Conservation (phyloP, 2,329 filamentous ascomycete genomes). For the Immersiporthe knoxdaviesiana region DNA sequence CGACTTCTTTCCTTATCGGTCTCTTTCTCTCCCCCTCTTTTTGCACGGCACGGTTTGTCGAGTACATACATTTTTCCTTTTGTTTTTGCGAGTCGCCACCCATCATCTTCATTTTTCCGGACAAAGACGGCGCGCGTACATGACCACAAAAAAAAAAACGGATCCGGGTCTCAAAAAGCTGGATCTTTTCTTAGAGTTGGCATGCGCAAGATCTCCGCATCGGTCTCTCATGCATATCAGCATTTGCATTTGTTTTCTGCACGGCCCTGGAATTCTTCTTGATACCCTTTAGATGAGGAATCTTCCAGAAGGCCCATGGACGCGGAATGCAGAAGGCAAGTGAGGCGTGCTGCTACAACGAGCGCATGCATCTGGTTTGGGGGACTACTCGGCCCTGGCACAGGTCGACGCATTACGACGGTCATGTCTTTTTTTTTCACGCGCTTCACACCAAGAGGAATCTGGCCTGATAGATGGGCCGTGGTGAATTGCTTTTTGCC, state of each 20-base stretch:
- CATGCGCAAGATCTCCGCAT: slow-evolving; percentile 41
- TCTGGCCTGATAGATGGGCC: slow-evolving; percentile 44
- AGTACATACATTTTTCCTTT: slow-evolving; percentile 48
- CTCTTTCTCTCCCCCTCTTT: slow-evolving; percentile 31
- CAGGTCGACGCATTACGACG: slow-evolving; percentile 42
- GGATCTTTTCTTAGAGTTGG: slow-evolving; percentile 38
- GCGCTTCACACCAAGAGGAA: slow-evolving; percentile 42
- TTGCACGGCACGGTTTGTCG: slow-evolving; percentile 32
- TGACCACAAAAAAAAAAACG: slow-evolving; percentile 37
- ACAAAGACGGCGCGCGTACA: slow-evolving; percentile 44
- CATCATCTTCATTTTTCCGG: slow-evolving; percentile 36
- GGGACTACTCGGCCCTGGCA: slow-evolving; percentile 36
- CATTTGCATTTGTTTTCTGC: slow-evolving; percentile 43
- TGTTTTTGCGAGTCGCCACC: slow-evolving; percentile 39
- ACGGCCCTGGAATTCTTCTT: slow-evolving; percentile 41
- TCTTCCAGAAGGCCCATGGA: slow-evolving; percentile 36
- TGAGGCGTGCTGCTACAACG: slow-evolving; percentile 38
- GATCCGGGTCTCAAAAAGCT: slow-evolving; percentile 33
- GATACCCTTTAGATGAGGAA: slow-evolving; percentile 46
- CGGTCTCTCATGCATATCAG: slow-evolving; percentile 42
- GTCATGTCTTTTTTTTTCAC: slow-evolving; percentile 48
- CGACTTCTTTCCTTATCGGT: slow-evolving; percentile 28
- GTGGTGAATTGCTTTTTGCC: slow-evolving; percentile 37
- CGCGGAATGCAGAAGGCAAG: slow-evolving; percentile 36
- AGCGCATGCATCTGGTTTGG: slow-evolving; percentile 35